Percentiles rank a stretch among this genome's conserved stretches.
Evolutionary conservation across 1,139 yeast genomes (phyloP).

Genomic region (Suhomyces terraborum): DNA sequence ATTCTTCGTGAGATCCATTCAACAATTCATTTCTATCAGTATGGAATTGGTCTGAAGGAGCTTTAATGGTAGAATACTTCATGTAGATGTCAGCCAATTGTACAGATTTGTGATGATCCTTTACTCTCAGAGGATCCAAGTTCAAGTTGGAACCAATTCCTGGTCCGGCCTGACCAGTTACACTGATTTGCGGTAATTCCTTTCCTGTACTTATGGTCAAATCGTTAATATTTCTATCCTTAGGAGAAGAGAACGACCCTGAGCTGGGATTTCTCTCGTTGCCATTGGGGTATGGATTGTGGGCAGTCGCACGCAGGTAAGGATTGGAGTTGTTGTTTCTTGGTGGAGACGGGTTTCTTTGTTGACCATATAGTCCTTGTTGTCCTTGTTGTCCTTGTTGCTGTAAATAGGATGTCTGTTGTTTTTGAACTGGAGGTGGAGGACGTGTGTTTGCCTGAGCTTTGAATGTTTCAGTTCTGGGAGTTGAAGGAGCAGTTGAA

Average conservation of each 20-base stretch:
- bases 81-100: constrained; percentile 50
- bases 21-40: constrained; percentile 31
- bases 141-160: not conserved
- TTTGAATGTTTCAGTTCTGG: constrained; percentile 8
- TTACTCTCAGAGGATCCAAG: constrained; percentile 8
- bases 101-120: constrained; percentile 35
- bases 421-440: constrained; percentile 11
- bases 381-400: not conserved
- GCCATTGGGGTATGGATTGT: constrained; percentile 3
- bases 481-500: constrained; percentile 8
- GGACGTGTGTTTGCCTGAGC: constrained; percentile 1
- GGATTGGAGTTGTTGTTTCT: constrained; percentile 2
- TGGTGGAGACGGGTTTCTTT: constrained; percentile 1
- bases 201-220: constrained; percentile 14
- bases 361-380: not conserved
- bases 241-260: not conserved
- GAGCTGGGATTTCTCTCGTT: constrained; percentile 1
- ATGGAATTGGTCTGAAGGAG: constrained; percentile 46
- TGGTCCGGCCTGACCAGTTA: not conserved
- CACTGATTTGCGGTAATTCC: constrained; percentile 9
- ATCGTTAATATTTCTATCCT: constrained; percentile 16
- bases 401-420: constrained; percentile 6
- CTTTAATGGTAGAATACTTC: constrained; percentile 43
- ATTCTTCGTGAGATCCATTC: constrained; percentile 40
- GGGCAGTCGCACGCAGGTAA: constrained; percentile 5